phyloP scores from a whole-genome alignment of 306 rosid species.

The Quercus bicolor region DNA sequence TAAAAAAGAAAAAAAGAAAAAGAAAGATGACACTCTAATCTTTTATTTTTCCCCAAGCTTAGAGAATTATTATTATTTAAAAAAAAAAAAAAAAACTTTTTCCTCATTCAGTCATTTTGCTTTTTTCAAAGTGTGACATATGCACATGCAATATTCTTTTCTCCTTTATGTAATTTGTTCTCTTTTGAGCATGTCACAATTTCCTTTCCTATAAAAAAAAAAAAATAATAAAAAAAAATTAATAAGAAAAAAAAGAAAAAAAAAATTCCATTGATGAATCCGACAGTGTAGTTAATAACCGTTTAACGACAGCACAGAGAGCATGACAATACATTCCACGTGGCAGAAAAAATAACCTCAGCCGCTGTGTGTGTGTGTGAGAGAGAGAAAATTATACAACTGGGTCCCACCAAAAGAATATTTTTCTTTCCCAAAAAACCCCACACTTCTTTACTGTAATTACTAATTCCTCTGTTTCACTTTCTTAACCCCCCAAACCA shows the following conservation, averaged over 20 bases:
- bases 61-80: no score
- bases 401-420: constrained; percentile 30
- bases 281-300: constrained; percentile 24
- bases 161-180: no score
- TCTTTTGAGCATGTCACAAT: no score
- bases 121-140: no score
- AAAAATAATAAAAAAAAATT: not conserved
- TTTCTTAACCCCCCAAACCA: not conserved
- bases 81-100: no score
- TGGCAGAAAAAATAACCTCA: constrained; percentile 28
- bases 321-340: constrained; percentile 23
- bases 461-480: constrained; percentile 3
- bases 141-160: no score
- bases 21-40: no score
- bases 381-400: not conserved
- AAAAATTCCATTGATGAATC: not conserved
- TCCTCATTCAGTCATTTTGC: no score
- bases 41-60: no score
- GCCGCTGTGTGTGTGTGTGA: not conserved
- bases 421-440: not conserved
- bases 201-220: not conserved
- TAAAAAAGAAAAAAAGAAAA: no score
- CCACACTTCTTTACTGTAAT: constrained; percentile 14
- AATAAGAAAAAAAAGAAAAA: fast-evolving
- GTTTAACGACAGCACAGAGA: constrained; percentile 26